Percentiles rank a stretch among this genome's conserved stretches.
These are phyloP conservation scores for Trichosporon sp. DNA, from an alignment of 1,284 basidiomycete genomes.

Conservation along the genomic window DNA sequence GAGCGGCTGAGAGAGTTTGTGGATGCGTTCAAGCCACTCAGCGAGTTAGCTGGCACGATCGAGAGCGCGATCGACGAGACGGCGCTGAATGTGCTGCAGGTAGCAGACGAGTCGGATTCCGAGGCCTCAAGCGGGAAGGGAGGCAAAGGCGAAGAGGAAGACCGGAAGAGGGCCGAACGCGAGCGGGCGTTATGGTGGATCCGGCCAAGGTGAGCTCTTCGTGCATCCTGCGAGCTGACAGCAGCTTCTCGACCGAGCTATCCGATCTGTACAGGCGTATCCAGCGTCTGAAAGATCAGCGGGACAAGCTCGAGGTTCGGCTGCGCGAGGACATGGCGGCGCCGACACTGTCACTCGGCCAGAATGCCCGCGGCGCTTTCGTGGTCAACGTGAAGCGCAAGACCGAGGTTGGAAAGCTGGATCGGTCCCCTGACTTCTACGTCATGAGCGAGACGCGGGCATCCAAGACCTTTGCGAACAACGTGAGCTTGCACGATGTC, in stretches of 20 bases:
- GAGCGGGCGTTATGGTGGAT: conserved; percentile 56
- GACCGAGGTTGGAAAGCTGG: conserved; percentile 51
- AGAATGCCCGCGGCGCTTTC: conserved; percentile 7
- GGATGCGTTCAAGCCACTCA: conserved; percentile 56
- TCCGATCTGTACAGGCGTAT: conserved; percentile 52
- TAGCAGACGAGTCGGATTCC: conserved; percentile 20
- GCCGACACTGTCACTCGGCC: conserved; percentile 8
- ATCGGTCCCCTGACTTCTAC: conserved; percentile 29
- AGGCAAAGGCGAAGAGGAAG: conserved; percentile 16
- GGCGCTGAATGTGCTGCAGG: conserved; percentile 21
- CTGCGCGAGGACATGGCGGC: conserved; percentile 53
- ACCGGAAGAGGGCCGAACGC: conserved; percentile 26
- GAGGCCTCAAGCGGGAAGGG: conserved; percentile 18
- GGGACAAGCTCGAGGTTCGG: conserved; percentile 27
- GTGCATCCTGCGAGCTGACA: background rate
- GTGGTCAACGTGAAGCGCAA: conserved; percentile 41
- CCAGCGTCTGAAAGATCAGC: conserved; percentile 18
- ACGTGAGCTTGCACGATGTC: conserved; percentile 48
- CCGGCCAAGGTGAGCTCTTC: conserved; percentile 58
- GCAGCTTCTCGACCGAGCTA: conserved; percentile 65
- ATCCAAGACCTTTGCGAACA: conserved; percentile 60
- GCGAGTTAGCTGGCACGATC: conserved; percentile 58
- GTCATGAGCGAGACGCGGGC: conserved; percentile 17
- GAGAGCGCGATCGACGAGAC: conserved; percentile 54
- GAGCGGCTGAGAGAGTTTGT: conserved; percentile 52